Evolutionary conservation across 768 basidiomycete species (phyloP).

Genomic region (Coprinellus micaceus): DNA sequence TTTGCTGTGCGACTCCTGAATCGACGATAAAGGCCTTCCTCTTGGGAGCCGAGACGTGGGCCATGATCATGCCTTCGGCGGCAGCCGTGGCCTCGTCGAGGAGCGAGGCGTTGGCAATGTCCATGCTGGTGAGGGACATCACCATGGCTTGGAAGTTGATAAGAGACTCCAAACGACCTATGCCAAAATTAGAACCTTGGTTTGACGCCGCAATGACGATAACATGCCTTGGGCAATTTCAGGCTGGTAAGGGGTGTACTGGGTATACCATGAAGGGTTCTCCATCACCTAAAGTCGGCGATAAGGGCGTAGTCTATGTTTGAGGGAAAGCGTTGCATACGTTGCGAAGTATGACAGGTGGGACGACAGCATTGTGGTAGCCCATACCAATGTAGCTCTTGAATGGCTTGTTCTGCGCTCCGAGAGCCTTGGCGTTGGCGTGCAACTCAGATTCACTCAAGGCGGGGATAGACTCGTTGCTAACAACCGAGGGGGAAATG

Average conservation of each 20-base stretch:
- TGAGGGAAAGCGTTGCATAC: too few species aligned
- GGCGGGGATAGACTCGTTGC: slow-evolving; percentile 64
- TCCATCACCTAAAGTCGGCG: slow-evolving; percentile 75
- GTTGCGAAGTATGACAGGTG: slow-evolving; percentile 92
- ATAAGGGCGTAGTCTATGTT: too few species aligned
- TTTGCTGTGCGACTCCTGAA: slow-evolving; percentile 80
- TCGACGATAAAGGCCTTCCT: slow-evolving; percentile 86
- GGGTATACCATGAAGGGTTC: slow-evolving; percentile 98
- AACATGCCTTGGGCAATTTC: slow-evolving; percentile 92
- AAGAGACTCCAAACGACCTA: slow-evolving; percentile 92
- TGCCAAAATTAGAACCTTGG: slow-evolving; percentile 10
- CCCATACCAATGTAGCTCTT: slow-evolving; percentile 99
- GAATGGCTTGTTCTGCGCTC: slow-evolving; percentile 72
- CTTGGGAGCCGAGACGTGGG: slow-evolving; percentile 67
- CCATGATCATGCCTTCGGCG: slow-evolving; percentile 96
- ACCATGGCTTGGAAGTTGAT: slow-evolving; percentile 98
- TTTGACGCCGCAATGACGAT: neutral
- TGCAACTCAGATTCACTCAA: slow-evolving; percentile 86
- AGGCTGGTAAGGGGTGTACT: slow-evolving; percentile 93
- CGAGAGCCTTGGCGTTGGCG: slow-evolving; percentile 70
- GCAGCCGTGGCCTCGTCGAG: slow-evolving; percentile 95
- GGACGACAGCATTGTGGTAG: slow-evolving; percentile 91
- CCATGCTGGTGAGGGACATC: slow-evolving; percentile 89
- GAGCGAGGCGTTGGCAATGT: slow-evolving; percentile 93
- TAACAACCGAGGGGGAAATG: slow-evolving; percentile 55